Evolutionary conservation across 495 filamentous ascomycete genomes (phyloP).

Genomic region (Glutinoglossum americanum): DNA sequence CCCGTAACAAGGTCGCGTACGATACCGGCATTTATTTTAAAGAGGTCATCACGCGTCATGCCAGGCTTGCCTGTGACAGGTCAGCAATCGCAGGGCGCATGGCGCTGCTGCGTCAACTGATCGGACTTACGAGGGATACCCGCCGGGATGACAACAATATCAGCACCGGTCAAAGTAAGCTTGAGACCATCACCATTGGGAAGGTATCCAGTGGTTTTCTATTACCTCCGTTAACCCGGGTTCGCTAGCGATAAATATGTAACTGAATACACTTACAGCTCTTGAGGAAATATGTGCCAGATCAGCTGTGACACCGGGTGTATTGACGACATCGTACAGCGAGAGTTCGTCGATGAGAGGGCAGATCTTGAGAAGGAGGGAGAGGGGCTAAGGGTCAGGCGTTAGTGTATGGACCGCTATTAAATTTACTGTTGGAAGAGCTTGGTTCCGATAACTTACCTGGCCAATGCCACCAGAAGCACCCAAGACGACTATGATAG

Average conservation of each 20-base stretch:
- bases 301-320: slow-evolving; percentile 84
- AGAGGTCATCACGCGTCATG: slow-evolving; percentile 97
- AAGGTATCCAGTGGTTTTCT: slow-evolving; percentile 84
- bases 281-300: slow-evolving; percentile 90
- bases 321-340: slow-evolving; percentile 98
- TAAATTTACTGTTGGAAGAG: background rate
- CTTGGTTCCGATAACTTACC: slow-evolving; percentile 26
- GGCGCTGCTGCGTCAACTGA: background rate
- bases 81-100: slow-evolving; percentile 5
- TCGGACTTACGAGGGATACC: slow-evolving; percentile 74
- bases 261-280: slow-evolving; percentile 41
- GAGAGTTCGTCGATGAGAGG: slow-evolving; percentile 76
- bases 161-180: slow-evolving; percentile 66
- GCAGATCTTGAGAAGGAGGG: slow-evolving; percentile 75
- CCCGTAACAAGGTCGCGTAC: slow-evolving; percentile 70
- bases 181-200: slow-evolving; percentile 80
- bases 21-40: slow-evolving; percentile 95
- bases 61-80: slow-evolving; percentile 66
- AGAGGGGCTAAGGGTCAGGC: slow-evolving; percentile 46
- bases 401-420: background rate
- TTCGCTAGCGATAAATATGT: background rate
- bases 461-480: slow-evolving; percentile 97
- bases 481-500: slow-evolving; percentile 60
- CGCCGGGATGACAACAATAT: slow-evolving; percentile 90
- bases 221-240: slow-evolving; percentile 13